Evolutionary conservation across 2,329 filamentous ascomycete genomes (phyloP).

Genomic region (Claviceps purpurea): DNA sequence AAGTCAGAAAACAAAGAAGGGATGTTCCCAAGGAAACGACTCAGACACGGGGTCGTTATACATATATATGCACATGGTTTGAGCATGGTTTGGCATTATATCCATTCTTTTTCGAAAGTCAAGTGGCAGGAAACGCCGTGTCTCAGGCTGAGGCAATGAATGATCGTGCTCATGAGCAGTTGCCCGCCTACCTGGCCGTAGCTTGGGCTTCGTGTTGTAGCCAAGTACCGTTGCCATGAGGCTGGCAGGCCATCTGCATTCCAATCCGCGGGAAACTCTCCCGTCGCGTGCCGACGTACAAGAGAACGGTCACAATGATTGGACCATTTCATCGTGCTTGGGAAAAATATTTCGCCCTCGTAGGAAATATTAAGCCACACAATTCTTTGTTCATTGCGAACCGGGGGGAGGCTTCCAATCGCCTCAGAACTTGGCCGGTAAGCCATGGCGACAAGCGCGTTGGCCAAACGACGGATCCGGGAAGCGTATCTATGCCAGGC

Average conservation of each 20-base stretch:
- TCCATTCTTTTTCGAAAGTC: background rate
- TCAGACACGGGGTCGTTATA: conserved; percentile 4
- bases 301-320: background rate
- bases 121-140: conserved; percentile 3
- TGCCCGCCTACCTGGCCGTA: background rate
- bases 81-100: background rate
- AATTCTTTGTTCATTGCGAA: conserved; percentile 2
- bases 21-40: background rate
- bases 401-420: background rate
- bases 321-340: background rate
- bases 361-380: background rate
- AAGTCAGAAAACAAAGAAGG: conserved; percentile 2
- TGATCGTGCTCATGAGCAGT: background rate
- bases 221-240: background rate
- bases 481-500: background rate
- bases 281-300: background rate
- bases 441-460: background rate
- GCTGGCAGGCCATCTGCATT: background rate
- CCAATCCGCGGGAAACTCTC: background rate
- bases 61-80: conserved; percentile 4
- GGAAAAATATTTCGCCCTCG: too few species aligned
- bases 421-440: background rate
- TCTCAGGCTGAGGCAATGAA: background rate
- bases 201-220: background rate
- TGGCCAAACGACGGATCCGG: background rate